Conservation (phyloP, 306 rosid genomes). For the Morella rubra region DNA sequence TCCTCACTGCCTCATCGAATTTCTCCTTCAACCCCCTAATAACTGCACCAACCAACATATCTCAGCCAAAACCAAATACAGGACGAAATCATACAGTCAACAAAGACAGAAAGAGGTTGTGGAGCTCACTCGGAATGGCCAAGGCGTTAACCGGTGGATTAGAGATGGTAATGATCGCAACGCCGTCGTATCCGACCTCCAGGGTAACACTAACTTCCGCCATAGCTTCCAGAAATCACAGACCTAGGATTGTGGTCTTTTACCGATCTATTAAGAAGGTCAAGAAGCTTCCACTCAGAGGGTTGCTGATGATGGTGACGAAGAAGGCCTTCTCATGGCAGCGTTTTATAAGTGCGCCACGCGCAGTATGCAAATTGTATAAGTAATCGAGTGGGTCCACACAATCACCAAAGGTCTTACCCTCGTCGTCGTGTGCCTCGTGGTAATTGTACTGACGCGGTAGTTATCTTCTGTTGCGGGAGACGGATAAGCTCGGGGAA, state of each 20-base stretch:
- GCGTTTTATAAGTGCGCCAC: not conserved
- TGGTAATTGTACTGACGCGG: not conserved
- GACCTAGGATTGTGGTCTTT: not conserved
- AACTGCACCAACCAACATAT: slow-evolving; percentile 42
- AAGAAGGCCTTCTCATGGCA: not conserved
- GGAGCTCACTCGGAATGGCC: slow-evolving; percentile 59
- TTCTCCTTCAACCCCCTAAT: slow-evolving; percentile 62
- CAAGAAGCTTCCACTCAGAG: not conserved
- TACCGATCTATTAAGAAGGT: not conserved
- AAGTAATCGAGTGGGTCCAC: too few species aligned
- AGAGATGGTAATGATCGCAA: slow-evolving; percentile 74
- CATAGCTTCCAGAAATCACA: slow-evolving; percentile 39
- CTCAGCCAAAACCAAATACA: not conserved
- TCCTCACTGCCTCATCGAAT: slow-evolving; percentile 67
- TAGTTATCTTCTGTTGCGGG: not conserved
- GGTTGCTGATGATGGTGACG: not conserved
- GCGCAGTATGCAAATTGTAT: too few species aligned
- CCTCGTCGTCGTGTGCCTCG: too few species aligned
- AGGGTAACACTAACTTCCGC: slow-evolving; percentile 60
- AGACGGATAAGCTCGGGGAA: not conserved
- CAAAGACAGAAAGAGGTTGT: not conserved
- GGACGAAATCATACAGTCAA: not conserved
- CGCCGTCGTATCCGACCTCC: slow-evolving; percentile 90
- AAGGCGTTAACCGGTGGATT: slow-evolving; percentile 96
- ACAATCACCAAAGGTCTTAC: too few species aligned